phyloP scores from a whole-genome alignment of 2,329 filamentous ascomycete species.

The Fusarium sp. region DNA sequence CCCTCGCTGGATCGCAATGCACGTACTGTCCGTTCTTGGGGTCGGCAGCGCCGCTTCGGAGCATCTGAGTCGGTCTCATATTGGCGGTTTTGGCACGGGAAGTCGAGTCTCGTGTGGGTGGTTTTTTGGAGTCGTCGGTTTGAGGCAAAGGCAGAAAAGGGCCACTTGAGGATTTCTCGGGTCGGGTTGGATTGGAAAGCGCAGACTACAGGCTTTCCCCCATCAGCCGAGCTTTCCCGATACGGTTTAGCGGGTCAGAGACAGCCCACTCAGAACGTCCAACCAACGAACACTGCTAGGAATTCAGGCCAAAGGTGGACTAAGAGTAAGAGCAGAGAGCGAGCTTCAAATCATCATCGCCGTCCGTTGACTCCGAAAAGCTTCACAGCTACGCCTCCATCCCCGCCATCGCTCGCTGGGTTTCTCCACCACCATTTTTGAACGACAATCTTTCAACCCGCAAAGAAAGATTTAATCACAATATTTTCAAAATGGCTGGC shows the following conservation, averaged over 20 bases:
- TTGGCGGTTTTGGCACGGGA: conserved; percentile 46
- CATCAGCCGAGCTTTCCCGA: conserved; percentile 53
- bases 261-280: conserved; percentile 36
- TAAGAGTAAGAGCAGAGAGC: conserved; percentile 14
- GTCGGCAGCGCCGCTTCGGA: conserved; percentile 50
- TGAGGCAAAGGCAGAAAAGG: conserved; percentile 45
- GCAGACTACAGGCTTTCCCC: conserved; percentile 37
- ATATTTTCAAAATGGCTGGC: conserved; percentile 60
- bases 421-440: conserved; percentile 9
- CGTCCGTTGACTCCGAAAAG: conserved; percentile 45
- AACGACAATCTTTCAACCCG: background rate
- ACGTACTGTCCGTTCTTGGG: conserved; percentile 55
- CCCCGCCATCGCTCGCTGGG: conserved; percentile 17
- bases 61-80: conserved; percentile 58
- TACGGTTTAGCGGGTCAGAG: conserved; percentile 47
- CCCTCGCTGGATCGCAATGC: conserved; percentile 18
- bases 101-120: conserved; percentile 36
- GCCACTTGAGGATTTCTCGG: conserved; percentile 47
- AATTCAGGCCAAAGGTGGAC: conserved; percentile 30
- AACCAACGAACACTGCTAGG: conserved; percentile 39
- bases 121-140: conserved; percentile 39
- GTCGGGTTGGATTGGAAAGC: conserved; percentile 44
- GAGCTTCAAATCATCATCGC: conserved; percentile 47
- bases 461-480: conserved; percentile 10
- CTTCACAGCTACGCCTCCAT: conserved; percentile 34